Evolutionary conservation across 768 basidiomycete genomes (phyloP).

Genomic region (Termitomyces sp.): DNA sequence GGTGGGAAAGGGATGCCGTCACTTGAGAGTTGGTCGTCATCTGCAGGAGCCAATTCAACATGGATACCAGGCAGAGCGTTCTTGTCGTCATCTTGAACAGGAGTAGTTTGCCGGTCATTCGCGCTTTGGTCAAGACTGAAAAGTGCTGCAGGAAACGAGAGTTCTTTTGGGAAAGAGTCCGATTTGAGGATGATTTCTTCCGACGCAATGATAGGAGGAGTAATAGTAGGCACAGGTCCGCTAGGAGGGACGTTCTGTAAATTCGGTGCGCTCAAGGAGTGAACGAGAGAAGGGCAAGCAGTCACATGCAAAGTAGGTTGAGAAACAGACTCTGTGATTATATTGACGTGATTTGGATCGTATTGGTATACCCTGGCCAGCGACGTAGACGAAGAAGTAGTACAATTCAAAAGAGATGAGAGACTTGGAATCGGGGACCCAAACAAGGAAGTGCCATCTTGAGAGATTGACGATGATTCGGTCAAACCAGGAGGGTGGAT

Average conservation of each 20-base stretch:
- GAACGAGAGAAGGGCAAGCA: background rate
- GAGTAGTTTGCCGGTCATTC: background rate
- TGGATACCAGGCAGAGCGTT: constrained; percentile 6
- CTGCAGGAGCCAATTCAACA: background rate
- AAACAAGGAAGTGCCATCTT: constrained; percentile 3
- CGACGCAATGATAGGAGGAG: background rate
- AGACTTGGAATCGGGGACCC: constrained; percentile 13
- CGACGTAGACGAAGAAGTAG: constrained; percentile 8
- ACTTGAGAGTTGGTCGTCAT: background rate
- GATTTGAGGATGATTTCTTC: background rate
- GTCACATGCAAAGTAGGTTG: constrained; percentile 2
- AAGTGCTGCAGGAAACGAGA: constrained; percentile 1
- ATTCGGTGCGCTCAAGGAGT: constrained; percentile 8
- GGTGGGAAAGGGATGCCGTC: background rate
- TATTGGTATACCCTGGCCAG: background rate
- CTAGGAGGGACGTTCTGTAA: background rate
- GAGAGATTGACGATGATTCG: constrained; percentile 1
- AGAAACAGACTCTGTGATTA: constrained; percentile 9
- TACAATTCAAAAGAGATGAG: constrained; percentile 13
- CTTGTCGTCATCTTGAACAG: background rate
- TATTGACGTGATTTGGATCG: constrained; percentile 2
- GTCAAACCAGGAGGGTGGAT: constrained; percentile 3
- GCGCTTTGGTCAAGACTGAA: background rate
- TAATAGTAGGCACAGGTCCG: background rate
- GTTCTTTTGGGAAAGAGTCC: background rate